These are phyloP conservation scores for Choiromyces venosus DNA, from an alignment of 495 filamentous ascomycete species.

Conservation along the genomic window DNA sequence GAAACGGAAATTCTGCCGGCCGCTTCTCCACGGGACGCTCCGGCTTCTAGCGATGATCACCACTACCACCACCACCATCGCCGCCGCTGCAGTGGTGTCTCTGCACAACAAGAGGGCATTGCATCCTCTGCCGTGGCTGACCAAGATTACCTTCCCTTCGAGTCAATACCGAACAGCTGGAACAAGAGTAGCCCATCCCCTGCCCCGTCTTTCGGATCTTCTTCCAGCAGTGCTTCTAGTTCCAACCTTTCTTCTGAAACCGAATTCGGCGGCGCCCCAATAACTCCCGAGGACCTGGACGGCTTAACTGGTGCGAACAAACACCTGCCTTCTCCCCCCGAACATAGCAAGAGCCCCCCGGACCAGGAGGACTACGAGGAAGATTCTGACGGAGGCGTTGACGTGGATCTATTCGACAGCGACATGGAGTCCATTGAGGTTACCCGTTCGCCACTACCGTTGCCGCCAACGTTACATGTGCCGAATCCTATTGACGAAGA, in stretches of 20 bases:
- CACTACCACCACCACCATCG: slow-evolving; percentile 10
- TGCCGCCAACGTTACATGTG: slow-evolving; percentile 14
- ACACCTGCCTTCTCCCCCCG: slow-evolving; percentile 21
- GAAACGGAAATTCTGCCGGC: slow-evolving; percentile 3
- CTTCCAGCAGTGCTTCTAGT: slow-evolving; percentile 21
- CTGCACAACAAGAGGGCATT: slow-evolving; percentile 39
- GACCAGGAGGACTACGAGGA: slow-evolving; percentile 28
- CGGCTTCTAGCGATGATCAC: slow-evolving; percentile 32
- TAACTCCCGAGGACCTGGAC: slow-evolving; percentile 23
- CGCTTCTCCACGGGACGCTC: slow-evolving; percentile 25
- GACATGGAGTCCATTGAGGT: slow-evolving; percentile 32
- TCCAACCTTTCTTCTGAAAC: slow-evolving; percentile 30
- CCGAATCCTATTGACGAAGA: slow-evolving; percentile 28
- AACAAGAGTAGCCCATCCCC: slow-evolving; percentile 27
- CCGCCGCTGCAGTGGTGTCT: slow-evolving; percentile 8
- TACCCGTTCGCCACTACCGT: slow-evolving; percentile 26
- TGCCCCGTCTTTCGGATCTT: slow-evolving; percentile 18
- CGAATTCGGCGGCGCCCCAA: slow-evolving; percentile 33
- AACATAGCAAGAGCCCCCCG: slow-evolving; percentile 19
- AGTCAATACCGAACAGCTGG: slow-evolving; percentile 36
- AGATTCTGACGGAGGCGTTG: slow-evolving; percentile 32
- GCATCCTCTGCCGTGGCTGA: slow-evolving; percentile 32
- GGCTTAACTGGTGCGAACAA: slow-evolving; percentile 22
- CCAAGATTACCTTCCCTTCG: slow-evolving; percentile 30
- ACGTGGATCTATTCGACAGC: slow-evolving; percentile 22